These are phyloP conservation scores for Sarcocystis neurona DNA, from an alignment of 169 alveolate genomes.

Conservation along the genomic window DNA sequence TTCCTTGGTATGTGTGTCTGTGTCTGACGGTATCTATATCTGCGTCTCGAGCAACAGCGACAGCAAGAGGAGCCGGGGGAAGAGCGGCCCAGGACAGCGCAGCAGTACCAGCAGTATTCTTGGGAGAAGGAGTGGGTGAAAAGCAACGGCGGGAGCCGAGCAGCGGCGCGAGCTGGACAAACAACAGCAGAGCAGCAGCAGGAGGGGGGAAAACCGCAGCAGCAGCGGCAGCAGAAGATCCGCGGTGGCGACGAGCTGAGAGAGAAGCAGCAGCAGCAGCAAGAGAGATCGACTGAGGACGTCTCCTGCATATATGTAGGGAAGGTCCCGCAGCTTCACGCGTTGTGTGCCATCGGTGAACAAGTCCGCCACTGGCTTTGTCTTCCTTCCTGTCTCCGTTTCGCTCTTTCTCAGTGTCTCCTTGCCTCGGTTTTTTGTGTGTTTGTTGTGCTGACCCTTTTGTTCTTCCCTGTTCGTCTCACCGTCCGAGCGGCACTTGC, in stretches of 20 bases:
- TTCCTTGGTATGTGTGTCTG: too few species aligned
- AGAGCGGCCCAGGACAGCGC: not conserved
- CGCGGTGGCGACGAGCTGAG: too few species aligned
- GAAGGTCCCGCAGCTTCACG: not conserved
- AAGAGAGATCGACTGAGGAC: too few species aligned
- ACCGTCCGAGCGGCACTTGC: not conserved
- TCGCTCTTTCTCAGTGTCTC: conserved; percentile 58
- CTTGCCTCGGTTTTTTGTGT: conserved; percentile 49
- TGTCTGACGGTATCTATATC: too few species aligned
- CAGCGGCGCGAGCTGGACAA: too few species aligned
- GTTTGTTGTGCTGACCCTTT: conserved; percentile 5
- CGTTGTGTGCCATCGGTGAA: too few species aligned
- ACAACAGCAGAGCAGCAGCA: too few species aligned
- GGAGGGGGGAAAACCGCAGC: too few species aligned
- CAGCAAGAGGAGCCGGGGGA: not conserved
- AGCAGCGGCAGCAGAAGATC: too few species aligned
- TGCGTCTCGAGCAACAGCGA: not conserved
- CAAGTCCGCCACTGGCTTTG: not conserved
- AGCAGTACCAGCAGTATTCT: not conserved
- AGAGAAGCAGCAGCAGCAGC: too few species aligned
- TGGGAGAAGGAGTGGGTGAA: not conserved
- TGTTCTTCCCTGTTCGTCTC: not conserved
- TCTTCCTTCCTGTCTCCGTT: not conserved
- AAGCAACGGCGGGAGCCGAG: too few species aligned
- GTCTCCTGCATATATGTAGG: not conserved